Evolutionary conservation across 2,329 filamentous ascomycete genomes (phyloP), one percentile per base, ranked within the genome.

Genomic region (Curvularia eragrostidis): DNA sequence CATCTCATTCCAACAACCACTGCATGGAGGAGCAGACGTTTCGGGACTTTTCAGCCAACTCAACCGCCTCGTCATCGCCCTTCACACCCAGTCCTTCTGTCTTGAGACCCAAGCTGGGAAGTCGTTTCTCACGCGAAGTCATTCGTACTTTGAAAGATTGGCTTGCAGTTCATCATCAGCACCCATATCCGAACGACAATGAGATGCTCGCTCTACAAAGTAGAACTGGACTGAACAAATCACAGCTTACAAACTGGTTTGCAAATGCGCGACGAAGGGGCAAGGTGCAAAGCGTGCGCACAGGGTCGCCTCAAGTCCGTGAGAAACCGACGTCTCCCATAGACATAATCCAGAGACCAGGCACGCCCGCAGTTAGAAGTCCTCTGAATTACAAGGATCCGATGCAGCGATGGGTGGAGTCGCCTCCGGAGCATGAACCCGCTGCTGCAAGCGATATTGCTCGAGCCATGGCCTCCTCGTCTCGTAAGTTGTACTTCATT

Each of bases 161-260:
- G 70, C 61, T 71, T 1, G 60, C 49, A 24, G 52, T 61, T 49
- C 68, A 71, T 44, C 61, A 62, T 13, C 48, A 59, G 6, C 58
- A 68, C 43, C 69, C 69, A 6, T 72, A 72, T 24, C 69, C 69
- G 1, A 63, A 51, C 15, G 65, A 65, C 6, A 55, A 64, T 12
- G 66, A 72, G 28, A 64, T 68, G 57, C 36, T 53, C 3, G 30
- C 59, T 4, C 56, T 72, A 1, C 59, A 67, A 24, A 54, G 56
- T 3, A 58, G 63, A 0, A 71, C 69, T 23, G 70, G 69, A 1
- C 43, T 72, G 10, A 71, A 66, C 43, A 67, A 62, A 34, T 62
- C 62, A 1, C 70, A 72, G 13, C 63, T 72, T 1, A 57, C 63
- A 4, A 72, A 70, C 8, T 72, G 70, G 70, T 70, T 72, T 19